A percentile compares a stretch with the other conserved stretches of the same genome.
These are phyloP conservation scores for Lachnellula willkommii DNA, from an alignment of 2,329 filamentous ascomycete genomes.

Conservation along the genomic window DNA sequence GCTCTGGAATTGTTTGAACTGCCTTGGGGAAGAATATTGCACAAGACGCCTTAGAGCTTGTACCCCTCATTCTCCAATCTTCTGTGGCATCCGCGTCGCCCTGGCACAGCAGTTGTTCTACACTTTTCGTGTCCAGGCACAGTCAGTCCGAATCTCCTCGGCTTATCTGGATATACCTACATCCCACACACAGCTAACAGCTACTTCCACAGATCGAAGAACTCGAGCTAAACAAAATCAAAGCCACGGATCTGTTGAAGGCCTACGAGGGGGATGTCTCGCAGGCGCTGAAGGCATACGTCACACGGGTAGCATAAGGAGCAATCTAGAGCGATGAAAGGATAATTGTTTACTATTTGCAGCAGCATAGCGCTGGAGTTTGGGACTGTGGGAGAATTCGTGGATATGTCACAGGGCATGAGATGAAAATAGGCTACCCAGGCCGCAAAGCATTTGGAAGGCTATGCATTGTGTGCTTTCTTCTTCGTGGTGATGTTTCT, in stretches of 20 bases:
- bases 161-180: too few species aligned
- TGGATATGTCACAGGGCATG: not conserved
- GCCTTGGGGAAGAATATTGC: not conserved
- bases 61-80: too few species aligned
- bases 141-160: not conserved
- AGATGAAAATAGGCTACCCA: too few species aligned
- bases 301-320: slow-evolving; percentile 30
- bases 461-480: too few species aligned
- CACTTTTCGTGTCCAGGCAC: too few species aligned
- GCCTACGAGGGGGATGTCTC: slow-evolving; percentile 64
- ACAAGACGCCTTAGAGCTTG: too few species aligned
- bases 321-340: not conserved
- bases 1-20: not conserved
- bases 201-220: slow-evolving; percentile 54
- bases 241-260: slow-evolving; percentile 70
- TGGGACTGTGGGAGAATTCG: not conserved
- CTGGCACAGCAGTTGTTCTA: too few species aligned
- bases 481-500: too few species aligned
- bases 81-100: too few species aligned
- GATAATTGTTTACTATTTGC: slow-evolving; percentile 3
- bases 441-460: too few species aligned
- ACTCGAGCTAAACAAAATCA: slow-evolving; percentile 64
- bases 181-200: slow-evolving; percentile 9
- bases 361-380: slow-evolving; percentile 23
- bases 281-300: slow-evolving; percentile 60